Evolutionary conservation across 371 early-diverging fungal species (phyloP).

Genomic region (Lichtheimia ornata): DNA sequence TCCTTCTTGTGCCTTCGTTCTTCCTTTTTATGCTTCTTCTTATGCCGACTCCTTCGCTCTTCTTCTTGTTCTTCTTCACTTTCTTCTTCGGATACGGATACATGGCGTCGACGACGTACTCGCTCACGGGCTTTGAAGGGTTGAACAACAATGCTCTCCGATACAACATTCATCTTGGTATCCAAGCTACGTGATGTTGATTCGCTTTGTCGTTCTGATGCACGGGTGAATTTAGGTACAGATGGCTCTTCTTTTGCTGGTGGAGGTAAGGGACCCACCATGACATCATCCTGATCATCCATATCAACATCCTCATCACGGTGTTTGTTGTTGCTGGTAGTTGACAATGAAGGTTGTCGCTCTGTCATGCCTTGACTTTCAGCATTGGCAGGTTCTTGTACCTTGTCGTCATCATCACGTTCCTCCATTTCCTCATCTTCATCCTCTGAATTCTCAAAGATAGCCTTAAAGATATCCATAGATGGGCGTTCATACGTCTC

Average conservation of each 20-base stretch:
- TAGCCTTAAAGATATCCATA: slow-evolving; percentile 88
- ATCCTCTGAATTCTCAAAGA: slow-evolving; percentile 73
- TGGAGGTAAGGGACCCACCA: slow-evolving; percentile 42
- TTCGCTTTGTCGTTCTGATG: slow-evolving; percentile 16
- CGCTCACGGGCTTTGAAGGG: slow-evolving; percentile 34
- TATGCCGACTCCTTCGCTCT: slow-evolving; percentile 21
- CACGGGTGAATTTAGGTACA: slow-evolving; percentile 43
- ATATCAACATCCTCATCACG: not conserved
- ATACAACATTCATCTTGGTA: slow-evolving; percentile 20
- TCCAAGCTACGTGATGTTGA: not conserved
- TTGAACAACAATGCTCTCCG: slow-evolving; percentile 43
- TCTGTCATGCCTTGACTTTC: not conserved
- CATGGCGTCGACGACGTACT: slow-evolving; percentile 29
- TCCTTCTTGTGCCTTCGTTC: slow-evolving; percentile 11
- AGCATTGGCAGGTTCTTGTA: slow-evolving; percentile 10
- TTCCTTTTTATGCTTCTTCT: slow-evolving; percentile 22
- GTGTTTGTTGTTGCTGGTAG: too few species aligned
- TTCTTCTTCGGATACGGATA: slow-evolving; percentile 36
- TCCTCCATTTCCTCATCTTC: slow-evolving; percentile 56
- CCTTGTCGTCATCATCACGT: slow-evolving; percentile 15
- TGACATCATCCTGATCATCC: slow-evolving; percentile 19
- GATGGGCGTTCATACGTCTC: slow-evolving; percentile 70
- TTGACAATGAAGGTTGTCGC: not conserved
- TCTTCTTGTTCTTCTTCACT: slow-evolving; percentile 32
- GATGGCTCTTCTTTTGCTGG: slow-evolving; percentile 9